A percentile compares a stretch with the other conserved stretches of the same genome.
Conservation (phyloP, 805 yeast species). For the Ogataea ganodermae region DNA sequence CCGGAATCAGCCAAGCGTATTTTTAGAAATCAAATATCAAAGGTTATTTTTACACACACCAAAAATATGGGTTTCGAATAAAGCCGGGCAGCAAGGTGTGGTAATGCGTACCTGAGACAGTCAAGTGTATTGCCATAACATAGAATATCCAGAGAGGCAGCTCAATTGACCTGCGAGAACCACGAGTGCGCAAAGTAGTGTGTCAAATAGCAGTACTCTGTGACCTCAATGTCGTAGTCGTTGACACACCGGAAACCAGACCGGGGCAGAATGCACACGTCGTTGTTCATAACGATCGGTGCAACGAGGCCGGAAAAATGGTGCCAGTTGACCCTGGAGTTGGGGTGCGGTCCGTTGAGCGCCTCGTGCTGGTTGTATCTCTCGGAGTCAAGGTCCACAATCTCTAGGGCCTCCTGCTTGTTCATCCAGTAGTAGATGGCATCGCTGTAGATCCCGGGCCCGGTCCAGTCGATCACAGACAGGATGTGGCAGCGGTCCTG, state of each 20-base stretch:
- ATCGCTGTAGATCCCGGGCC: slow-evolving; percentile 89
- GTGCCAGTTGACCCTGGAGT: slow-evolving; percentile 24
- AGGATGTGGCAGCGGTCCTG: slow-evolving; percentile 59
- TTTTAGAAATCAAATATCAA: no score
- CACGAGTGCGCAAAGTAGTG: slow-evolving; percentile 26
- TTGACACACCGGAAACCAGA: slow-evolving; percentile 20
- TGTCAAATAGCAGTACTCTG: slow-evolving; percentile 29
- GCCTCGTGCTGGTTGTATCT: slow-evolving; percentile 14
- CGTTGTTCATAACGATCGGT: slow-evolving; percentile 24
- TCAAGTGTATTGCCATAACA: no score
- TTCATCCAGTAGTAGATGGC: slow-evolving; percentile 50
- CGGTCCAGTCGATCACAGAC: slow-evolving; percentile 87
- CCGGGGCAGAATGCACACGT: slow-evolving; percentile 23
- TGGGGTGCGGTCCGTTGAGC: slow-evolving; percentile 20
- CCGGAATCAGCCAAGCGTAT: no score
- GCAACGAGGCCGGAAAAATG: slow-evolving; percentile 22
- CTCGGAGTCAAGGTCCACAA: slow-evolving; percentile 14
- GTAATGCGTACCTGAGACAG: no score
- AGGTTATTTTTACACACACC: no score
- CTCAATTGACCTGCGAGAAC: slow-evolving; percentile 11
- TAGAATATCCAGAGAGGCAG: no score
- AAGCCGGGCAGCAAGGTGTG: no score
- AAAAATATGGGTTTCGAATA: no score
- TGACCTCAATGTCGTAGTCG: slow-evolving; percentile 29
- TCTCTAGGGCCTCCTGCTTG: slow-evolving; percentile 14